Evolutionary conservation across 371 early-diverging fungal species (phyloP).

Genomic region (Sporodiniella umbellata): DNA sequence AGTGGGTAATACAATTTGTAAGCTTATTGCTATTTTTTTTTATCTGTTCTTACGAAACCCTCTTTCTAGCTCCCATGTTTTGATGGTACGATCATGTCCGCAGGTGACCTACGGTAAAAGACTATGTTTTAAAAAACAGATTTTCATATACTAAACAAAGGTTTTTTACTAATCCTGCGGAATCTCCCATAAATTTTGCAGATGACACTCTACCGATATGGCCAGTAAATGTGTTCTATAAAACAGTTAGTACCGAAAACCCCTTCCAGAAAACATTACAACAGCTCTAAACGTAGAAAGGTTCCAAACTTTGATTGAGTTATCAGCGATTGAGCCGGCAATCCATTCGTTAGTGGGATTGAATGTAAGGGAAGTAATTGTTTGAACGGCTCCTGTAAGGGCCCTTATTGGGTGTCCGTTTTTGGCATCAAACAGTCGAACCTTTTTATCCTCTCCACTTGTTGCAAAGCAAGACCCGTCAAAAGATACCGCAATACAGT

Average conservation of each 20-base stretch:
- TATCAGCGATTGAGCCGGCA: slow-evolving; percentile 88
- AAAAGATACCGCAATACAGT: slow-evolving; percentile 72
- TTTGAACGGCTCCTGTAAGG: slow-evolving; percentile 83
- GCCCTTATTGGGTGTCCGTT: slow-evolving; percentile 63
- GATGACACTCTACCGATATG: slow-evolving; percentile 93
- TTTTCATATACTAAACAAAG: too few species aligned
- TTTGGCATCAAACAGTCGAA: slow-evolving; percentile 78
- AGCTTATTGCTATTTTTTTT: not conserved
- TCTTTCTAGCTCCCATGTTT: slow-evolving; percentile 91
- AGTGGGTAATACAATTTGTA: not conserved
- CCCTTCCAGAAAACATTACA: slow-evolving; percentile 38
- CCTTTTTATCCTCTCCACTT: slow-evolving; percentile 84
- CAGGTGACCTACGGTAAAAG: slow-evolving; percentile 65
- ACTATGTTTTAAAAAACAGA: not conserved
- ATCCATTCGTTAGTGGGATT: slow-evolving; percentile 75
- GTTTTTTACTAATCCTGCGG: slow-evolving; percentile 69
- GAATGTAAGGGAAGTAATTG: slow-evolving; percentile 81
- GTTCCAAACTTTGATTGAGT: slow-evolving; percentile 86
- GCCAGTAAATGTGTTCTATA: slow-evolving; percentile 93
- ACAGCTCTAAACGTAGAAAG: slow-evolving; percentile 68
- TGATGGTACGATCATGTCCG: slow-evolving; percentile 94
- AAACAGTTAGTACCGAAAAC: too few species aligned
- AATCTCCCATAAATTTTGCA: slow-evolving; percentile 80
- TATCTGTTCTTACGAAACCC: slow-evolving; percentile 68
- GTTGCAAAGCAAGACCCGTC: slow-evolving; percentile 83